phyloP scores from a whole-genome alignment of 1,139 yeast genomes.

The Magnusiomyces tetraspermus region DNA sequence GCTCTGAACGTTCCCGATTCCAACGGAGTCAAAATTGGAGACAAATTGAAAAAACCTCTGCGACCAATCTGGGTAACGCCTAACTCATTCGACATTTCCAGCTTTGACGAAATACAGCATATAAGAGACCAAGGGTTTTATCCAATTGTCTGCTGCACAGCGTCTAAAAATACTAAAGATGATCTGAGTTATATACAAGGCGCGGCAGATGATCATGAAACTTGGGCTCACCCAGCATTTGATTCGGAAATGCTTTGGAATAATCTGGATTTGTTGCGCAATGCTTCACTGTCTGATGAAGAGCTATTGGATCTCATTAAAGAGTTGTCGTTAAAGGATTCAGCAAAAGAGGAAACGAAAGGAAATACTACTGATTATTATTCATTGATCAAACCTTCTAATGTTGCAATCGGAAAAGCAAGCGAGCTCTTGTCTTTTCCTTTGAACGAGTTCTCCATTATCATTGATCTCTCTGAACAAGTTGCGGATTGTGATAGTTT shows the following conservation, averaged over 20 bases:
- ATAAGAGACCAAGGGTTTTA: constrained; percentile 26
- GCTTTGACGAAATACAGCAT: constrained; percentile 7
- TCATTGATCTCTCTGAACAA: constrained; percentile 17
- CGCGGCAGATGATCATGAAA: constrained; percentile 88
- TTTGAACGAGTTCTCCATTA: background rate
- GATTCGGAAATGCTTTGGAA: constrained; percentile 54
- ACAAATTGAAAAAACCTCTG: constrained; percentile 40
- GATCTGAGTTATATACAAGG: constrained; percentile 72
- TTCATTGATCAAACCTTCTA: constrained; percentile 16
- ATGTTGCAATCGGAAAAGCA: constrained; percentile 17
- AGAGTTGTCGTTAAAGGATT: background rate
- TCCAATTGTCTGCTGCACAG: constrained; percentile 51
- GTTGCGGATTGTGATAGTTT: background rate
- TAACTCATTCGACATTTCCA: constrained; percentile 31
- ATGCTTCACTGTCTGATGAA: constrained; percentile 31
- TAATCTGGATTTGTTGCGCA: constrained; percentile 31
- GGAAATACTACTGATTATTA: constrained; percentile 2
- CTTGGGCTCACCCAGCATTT: constrained; percentile 57
- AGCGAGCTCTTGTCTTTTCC: constrained; percentile 3
- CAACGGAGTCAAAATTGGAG: constrained; percentile 5
- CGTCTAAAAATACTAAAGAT: constrained; percentile 51
- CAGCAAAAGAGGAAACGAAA: background rate
- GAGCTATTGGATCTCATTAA: constrained; percentile 31
- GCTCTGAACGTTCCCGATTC: constrained; percentile 32
- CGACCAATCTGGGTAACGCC: constrained; percentile 70